A percentile compares a stretch with the other conserved stretches of the same genome.
Conservation (phyloP, 805 yeast species). For the Wickerhamomyces subpelliculosus region DNA sequence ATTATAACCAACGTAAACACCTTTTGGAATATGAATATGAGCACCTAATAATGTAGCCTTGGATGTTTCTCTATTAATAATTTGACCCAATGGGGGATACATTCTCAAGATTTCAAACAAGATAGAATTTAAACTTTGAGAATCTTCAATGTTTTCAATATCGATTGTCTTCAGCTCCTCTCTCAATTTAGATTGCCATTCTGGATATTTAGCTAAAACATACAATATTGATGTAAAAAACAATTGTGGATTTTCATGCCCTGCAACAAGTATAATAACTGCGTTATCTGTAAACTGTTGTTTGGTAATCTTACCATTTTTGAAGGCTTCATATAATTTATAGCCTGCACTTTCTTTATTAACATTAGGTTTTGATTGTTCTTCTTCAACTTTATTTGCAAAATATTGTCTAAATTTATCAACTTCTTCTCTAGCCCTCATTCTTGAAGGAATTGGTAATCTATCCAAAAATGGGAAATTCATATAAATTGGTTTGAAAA, state of each 20-base stretch:
- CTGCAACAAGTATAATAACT: conserved; percentile 50
- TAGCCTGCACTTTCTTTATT: conserved; percentile 33
- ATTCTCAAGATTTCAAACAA: conserved; percentile 42
- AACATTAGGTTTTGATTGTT: conserved; percentile 19
- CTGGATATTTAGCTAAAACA: conserved; percentile 35
- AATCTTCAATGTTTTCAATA: conserved; percentile 9
- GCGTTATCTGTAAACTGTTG: conserved; percentile 48
- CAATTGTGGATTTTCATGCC: conserved; percentile 58
- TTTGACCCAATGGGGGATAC: conserved; percentile 51
- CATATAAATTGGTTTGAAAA: conserved; percentile 47
- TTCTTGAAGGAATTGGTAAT: conserved; percentile 41
- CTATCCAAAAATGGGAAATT: conserved; percentile 49
- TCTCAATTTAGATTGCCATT: conserved; percentile 28
- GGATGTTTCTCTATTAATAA: conserved; percentile 43
- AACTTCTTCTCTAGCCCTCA: conserved; percentile 37
- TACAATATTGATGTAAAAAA: conserved; percentile 40
- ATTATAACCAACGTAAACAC: conserved; percentile 48
- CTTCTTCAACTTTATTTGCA: conserved; percentile 26
- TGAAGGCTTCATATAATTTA: conserved; percentile 33
- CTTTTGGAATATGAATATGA: conserved; percentile 39
- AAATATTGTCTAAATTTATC: conserved; percentile 31
- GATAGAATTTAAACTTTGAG: conserved; percentile 27
- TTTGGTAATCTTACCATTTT: conserved; percentile 30
- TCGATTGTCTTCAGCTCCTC: conserved; percentile 5
- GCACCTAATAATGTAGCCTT: conserved; percentile 31